Conservation (phyloP, 345 rosid genomes). For the Melaleuca alternifolia region DNA sequence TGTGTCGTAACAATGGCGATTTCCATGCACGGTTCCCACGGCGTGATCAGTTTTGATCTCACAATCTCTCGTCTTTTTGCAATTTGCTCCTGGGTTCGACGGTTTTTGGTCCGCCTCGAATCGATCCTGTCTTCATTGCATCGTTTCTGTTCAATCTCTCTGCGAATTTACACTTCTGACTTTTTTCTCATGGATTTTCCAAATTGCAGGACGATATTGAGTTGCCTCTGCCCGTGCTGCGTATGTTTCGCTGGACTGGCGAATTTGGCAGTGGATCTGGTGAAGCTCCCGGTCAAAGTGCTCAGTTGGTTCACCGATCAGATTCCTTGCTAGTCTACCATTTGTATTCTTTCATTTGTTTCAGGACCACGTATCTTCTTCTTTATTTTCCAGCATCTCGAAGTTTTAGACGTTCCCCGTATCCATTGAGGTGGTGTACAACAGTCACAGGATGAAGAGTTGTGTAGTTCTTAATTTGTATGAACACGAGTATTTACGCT, state of each 20-base stretch:
- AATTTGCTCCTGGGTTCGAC: background rate
- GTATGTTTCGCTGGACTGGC: constrained; percentile 62
- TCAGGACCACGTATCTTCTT: background rate
- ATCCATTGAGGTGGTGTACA: background rate
- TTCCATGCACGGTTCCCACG: background rate
- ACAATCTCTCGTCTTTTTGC: background rate
- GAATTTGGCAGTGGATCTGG: constrained; percentile 46
- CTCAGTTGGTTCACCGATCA: constrained; percentile 59
- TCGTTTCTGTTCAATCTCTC: background rate
- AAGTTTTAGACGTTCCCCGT: background rate
- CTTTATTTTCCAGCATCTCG: background rate
- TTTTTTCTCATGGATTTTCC: background rate
- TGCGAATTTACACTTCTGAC: background rate
- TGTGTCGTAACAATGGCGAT: background rate
- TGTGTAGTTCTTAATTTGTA: background rate
- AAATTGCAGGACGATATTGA: constrained; percentile 47
- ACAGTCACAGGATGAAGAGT: background rate
- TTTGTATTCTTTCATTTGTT: background rate
- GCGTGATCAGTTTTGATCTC: background rate
- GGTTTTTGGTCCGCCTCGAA: background rate
- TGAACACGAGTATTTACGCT: background rate
- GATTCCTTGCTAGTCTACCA: constrained; percentile 50
- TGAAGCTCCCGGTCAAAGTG: constrained; percentile 59
- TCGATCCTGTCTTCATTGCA: background rate
- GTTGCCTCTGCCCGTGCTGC: constrained; percentile 87